phyloP scores from a whole-genome alignment of 345 rosid species.

The Eucalyptus erythrocorys region DNA sequence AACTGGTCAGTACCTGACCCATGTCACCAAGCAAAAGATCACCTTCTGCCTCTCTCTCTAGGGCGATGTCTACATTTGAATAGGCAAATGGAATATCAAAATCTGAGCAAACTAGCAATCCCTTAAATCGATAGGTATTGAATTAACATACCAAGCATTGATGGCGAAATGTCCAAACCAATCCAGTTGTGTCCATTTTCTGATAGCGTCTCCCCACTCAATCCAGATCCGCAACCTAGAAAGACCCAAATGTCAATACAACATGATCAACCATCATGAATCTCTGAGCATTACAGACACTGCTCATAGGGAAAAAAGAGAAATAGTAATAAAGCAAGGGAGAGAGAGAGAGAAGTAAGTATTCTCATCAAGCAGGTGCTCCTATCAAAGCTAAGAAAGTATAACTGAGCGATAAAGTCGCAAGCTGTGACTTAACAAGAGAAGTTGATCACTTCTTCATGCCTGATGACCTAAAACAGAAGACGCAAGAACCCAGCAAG shows the following conservation, averaged over 20 bases:
- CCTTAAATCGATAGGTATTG: background rate
- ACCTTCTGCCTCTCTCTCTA: conserved; percentile 85
- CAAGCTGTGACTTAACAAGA: background rate
- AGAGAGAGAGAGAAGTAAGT: background rate
- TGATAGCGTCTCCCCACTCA: conserved; percentile 83
- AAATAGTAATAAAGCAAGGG: background rate
- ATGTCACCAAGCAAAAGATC: conserved; percentile 90
- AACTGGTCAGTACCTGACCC: conserved; percentile 64
- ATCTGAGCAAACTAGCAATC: background rate
- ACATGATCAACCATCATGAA: background rate
- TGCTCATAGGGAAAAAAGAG: background rate
- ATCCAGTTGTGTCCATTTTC: conserved; percentile 84
- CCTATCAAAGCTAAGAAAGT: background rate
- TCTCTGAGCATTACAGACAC: background rate
- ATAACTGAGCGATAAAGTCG: too few species aligned
- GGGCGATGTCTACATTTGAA: conserved; percentile 43
- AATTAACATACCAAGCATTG: conserved; percentile 67
- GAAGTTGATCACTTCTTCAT: background rate
- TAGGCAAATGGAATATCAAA: background rate
- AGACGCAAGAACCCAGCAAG: background rate
- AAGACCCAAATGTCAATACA: background rate
- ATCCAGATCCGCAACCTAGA: conserved; percentile 90
- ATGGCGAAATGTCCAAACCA: conserved; percentile 78
- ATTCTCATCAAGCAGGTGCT: background rate
- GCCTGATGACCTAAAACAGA: background rate